A percentile compares a stretch with the other conserved stretches of the same genome.
Conservation (phyloP, 2,329 filamentous ascomycete genomes). For the Colletotrichum cereale region DNA sequence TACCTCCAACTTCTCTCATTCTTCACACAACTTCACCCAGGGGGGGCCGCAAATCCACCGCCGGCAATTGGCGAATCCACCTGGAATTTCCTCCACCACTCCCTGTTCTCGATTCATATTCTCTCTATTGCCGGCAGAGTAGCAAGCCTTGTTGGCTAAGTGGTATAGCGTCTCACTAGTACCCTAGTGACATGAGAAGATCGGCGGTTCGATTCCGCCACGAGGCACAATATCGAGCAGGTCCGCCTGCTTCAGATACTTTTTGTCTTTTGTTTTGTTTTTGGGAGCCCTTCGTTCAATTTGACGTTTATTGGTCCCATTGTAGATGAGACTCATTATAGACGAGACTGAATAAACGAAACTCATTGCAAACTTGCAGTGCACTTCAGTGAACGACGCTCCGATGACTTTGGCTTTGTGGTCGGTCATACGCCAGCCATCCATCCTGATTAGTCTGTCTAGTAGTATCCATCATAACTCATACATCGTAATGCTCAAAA, state of each 20-base stretch:
- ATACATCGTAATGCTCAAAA: conserved; percentile 48
- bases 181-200: conserved; percentile 44
- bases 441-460: not conserved
- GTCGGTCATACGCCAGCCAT: too few species aligned
- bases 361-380: too few species aligned
- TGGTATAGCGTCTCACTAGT: conserved; percentile 43
- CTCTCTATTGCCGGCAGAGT: accelerated
- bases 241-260: accelerated
- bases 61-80: not conserved
- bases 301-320: not conserved
- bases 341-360: too few species aligned
- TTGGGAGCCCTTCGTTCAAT: not conserved
- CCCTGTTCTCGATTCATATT: not conserved
- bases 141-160: conserved; percentile 42
- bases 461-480: not conserved
- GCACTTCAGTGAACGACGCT: too few species aligned
- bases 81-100: not conserved
- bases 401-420: too few species aligned
- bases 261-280: not conserved
- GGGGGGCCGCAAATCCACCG: not conserved
- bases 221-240: conserved; percentile 27
- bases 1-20: not conserved
- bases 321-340: too few species aligned
- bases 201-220: conserved; percentile 42
- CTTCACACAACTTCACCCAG: not conserved